Evolutionary conservation across 169 alveolate genomes (phyloP), one percentile per base, ranked within the genome.

Genomic region (Plasmodium gonderi): DNA sequence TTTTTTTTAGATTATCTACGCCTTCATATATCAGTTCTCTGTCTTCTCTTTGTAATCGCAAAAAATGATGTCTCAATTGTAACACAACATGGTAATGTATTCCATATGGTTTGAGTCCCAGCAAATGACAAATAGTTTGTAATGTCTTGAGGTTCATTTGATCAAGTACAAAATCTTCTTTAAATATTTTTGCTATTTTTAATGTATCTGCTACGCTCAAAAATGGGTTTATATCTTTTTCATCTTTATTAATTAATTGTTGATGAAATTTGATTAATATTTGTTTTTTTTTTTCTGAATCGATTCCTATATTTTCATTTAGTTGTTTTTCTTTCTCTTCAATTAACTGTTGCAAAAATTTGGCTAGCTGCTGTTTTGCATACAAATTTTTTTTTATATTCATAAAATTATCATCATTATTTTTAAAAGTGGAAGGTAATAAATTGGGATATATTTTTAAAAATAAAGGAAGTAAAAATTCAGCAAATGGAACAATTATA

Each of bases 401-500:
- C 76, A 94, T 96, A 80, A 92, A 95, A 68, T 96, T 96, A 69
- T 95, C 95, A 51, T 90, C 94, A 47, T 92, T 94, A 44, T 96
- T 92, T 69, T 94, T 91, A 87, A 97, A 97, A 2, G 99, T 97
- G 17, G 98, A 96, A 4, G 99, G 99, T 26, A 97, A 94, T 97
- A 97, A 92, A 67, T 96, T 96, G 4, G 99, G 98, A 94, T 97
- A 97, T 44, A 96, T 94, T 33, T 97, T 94, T 20, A 97, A 92
- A 65, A 95, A 97, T n/a, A 97, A 90, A 9, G 99, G 98, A 49
- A 97, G 94, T 65, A 95, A 91, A 67, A 97, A 94, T 83, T 97
- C 99, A 40, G 97, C 98, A 67, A 97, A 96, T 5, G 98, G 98
- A 2, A 97, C 96, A 9, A 97, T 96, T 4, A 97, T 77, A 79